Base-by-base conservation (phyloP, 2,329 filamentous ascomycete species). In the Pseudogymnoascus sp. region DNA sequence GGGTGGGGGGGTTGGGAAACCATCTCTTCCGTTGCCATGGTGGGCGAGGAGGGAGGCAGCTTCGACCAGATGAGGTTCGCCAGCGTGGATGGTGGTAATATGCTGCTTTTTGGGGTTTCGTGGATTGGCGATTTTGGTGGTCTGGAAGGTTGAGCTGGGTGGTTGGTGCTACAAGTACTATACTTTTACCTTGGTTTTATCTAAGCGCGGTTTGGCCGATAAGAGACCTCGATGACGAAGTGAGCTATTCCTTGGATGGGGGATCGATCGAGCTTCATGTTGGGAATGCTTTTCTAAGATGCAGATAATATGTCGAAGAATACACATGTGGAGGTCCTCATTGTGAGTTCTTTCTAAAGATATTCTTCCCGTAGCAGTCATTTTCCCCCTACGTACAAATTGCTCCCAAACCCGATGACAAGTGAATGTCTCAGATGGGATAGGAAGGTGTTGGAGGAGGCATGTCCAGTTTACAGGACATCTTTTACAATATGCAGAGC, bases 301-400 rank as follows among this genome's bases (percentile, higher is more conserved):
- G 37, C 63, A 41, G 65, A 39, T 65, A 68, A 65, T 4, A 79
- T 81, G 79, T 78, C 78, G 67, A 71, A 65, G 52, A 68, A 70
- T 63, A 81, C 78, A 21, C 81, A 80, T 68, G 77, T 77, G 6
- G 82, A 86, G 68, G 83, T 85, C 62, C 79, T 83, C 72, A 72
- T 84, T 63, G 83, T 84, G 73, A 73, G 80, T 77, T 35, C 2
- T 33, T 16, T 45, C 10, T 14, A 55, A 33, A 10, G 4, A 33
- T 55, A 33, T 33, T 55, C n/a, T 0, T 33, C 4, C 5, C 10
- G 26, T 33, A 4, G n/a, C 10, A 19, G n/a, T 19, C 10, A 19
- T 33, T 31, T 33, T n/a, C 33, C n/a, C n/a, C 5, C 33, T 19
- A 19, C 14, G 6, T 52, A 52, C 26, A 55, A 55, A 19, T 55